Evolutionary conservation across 441 rosid genomes (phyloP).

Genomic region (Populus hybrid): DNA sequence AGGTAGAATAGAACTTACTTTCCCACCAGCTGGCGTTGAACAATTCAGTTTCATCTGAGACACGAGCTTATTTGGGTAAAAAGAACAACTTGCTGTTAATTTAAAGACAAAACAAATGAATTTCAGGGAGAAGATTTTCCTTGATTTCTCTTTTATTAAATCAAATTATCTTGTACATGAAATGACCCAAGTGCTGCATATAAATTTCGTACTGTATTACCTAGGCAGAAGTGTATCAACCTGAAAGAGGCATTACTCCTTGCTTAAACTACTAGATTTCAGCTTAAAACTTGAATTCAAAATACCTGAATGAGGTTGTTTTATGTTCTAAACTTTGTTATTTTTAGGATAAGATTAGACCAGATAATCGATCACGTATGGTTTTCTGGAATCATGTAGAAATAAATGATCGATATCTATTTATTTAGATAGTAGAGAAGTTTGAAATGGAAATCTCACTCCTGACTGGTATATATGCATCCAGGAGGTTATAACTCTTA

Average conservation of each 20-base stretch:
- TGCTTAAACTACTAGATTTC: background rate
- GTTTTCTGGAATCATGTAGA: background rate
- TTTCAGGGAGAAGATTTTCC: background rate
- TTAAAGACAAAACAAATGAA: too few species aligned
- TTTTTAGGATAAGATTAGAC: background rate
- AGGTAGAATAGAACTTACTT: background rate
- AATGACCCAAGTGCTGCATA: background rate
- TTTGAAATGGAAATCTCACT: background rate
- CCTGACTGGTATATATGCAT: background rate
- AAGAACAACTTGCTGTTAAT: too few species aligned
- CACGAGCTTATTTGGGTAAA: too few species aligned
- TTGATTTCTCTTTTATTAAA: background rate
- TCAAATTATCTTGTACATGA: background rate
- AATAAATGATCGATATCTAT: background rate
- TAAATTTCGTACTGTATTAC: background rate
- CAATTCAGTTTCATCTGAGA: too few species aligned
- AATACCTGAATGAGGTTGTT: too few species aligned
- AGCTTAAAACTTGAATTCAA: too few species aligned
- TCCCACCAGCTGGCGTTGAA: background rate
- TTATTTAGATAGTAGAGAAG: background rate
- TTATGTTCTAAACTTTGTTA: too few species aligned
- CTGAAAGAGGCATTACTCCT: background rate
- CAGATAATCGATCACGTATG: background rate
- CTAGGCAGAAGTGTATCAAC: background rate
- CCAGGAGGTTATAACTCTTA: background rate